Percentiles rank a stretch among this genome's conserved stretches.
Conservation (phyloP, 2,329 filamentous ascomycete species). For the Chaetomiaceae sp. region DNA sequence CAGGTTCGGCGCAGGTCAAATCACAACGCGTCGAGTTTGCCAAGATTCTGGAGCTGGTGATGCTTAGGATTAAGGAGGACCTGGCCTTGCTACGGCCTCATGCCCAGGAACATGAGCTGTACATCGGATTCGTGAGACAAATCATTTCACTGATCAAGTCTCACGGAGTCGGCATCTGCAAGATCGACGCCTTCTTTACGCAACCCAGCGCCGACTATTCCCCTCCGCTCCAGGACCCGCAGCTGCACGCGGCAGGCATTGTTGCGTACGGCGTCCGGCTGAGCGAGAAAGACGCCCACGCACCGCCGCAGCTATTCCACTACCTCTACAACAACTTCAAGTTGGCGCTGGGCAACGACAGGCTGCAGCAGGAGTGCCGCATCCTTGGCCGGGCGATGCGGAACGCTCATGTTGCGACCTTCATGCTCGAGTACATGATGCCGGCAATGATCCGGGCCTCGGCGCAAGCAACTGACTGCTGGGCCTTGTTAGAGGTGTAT, state of each 20-base stretch:
- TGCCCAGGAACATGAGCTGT: constrained; percentile 37
- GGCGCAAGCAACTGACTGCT: constrained; percentile 32
- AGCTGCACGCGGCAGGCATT: constrained; percentile 50
- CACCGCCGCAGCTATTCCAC: constrained; percentile 47
- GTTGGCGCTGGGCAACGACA: constrained; percentile 44
- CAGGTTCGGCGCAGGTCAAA: constrained; percentile 31
- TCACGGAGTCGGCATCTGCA: constrained; percentile 47
- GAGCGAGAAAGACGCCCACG: constrained; percentile 44
- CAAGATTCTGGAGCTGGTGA: constrained; percentile 39
- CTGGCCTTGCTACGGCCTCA: constrained; percentile 35
- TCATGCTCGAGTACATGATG: constrained; percentile 47
- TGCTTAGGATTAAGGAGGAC: constrained; percentile 50
- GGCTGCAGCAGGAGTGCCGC: constrained; percentile 39
- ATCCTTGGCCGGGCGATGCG: constrained; percentile 44
- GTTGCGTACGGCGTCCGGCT: constrained; percentile 50
- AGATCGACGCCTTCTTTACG: constrained; percentile 50
- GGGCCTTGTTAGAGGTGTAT: constrained; percentile 47
- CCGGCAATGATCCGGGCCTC: constrained; percentile 44
- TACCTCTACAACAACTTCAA: constrained; percentile 54
- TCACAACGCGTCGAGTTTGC: constrained; percentile 37
- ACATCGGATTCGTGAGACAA: constrained; percentile 46
- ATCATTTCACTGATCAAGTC: constrained; percentile 50
- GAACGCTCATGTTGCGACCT: constrained; percentile 39
- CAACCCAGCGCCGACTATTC: constrained; percentile 51
- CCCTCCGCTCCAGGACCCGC: constrained; percentile 49